A percentile compares a stretch with the other conserved stretches of the same genome.
These are phyloP conservation scores for Tubosaeta sp. DNA, from an alignment of 768 basidiomycete species.

Conservation along the genomic window DNA sequence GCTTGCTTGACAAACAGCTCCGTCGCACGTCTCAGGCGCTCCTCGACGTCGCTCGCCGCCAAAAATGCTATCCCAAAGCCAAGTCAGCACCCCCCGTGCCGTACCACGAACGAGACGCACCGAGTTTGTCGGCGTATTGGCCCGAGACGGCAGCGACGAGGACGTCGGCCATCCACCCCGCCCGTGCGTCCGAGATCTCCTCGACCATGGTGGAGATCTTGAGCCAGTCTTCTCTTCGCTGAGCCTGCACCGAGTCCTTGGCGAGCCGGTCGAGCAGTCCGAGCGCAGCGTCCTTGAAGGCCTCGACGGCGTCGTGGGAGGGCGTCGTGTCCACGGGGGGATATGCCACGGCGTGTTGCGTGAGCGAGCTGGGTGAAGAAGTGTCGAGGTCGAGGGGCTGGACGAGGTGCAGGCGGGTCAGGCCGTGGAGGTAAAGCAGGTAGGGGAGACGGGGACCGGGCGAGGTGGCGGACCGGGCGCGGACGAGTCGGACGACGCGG, in stretches of 20 bases:
- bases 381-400: conserved; percentile 32
- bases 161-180: conserved; percentile 76
- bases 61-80: conserved; percentile 47
- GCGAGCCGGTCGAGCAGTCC: conserved; percentile 63
- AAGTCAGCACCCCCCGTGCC: neutral
- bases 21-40: conserved; percentile 62
- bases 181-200: conserved; percentile 58
- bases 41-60: conserved; percentile 53
- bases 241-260: conserved; percentile 37
- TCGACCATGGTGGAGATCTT: conserved; percentile 72
- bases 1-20: conserved; percentile 70
- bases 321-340: conserved; percentile 41
- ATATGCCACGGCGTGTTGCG: conserved; percentile 45
- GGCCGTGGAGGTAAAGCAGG: conserved; percentile 67
- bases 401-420: conserved; percentile 59
- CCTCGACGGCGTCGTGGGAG: conserved; percentile 50
- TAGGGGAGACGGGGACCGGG: conserved; percentile 50
- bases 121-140: conserved; percentile 69
- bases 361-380: conserved; percentile 29
- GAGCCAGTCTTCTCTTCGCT: conserved; percentile 61
- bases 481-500: conserved; percentile 64
- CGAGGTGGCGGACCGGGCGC: conserved; percentile 44
- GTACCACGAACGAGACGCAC: conserved; percentile 35
- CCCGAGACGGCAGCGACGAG: conserved; percentile 53
- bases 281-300: conserved; percentile 67